Base-by-base conservation (phyloP, 83 land plant species). In the Thuja plicata region DNA sequence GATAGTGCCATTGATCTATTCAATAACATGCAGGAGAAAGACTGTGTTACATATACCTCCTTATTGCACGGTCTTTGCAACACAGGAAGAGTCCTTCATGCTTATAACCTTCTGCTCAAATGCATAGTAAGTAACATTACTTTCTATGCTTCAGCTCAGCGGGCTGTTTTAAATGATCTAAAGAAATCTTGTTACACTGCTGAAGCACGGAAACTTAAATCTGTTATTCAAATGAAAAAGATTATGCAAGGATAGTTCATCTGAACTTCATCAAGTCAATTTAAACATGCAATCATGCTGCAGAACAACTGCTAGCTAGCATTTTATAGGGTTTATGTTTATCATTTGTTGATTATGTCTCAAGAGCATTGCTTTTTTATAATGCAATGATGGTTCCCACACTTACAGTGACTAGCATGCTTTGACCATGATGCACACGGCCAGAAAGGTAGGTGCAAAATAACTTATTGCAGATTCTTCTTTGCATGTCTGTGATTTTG, bases 51-150 rank as follows among this genome's bases (percentile, higher is more conserved):
- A 52, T 95, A 95, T 54, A 40, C 94, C 27, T 91, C 94, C 34
- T 35, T 95, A 89, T 83, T 95, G 50, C 93, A 93, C 55, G 91
- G 92, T 35, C 94, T 95, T 87, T 94, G 96, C 89, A 94, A 88
- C 76, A 88, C 73, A 73, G 60, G 88, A 37, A 90, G 90, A 48
- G 93, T 52, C 34, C 91, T 50, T 16, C 10, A 57, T 35, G 95
- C 96, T 82, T 90, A 89, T 85, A 86, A 91, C 46, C 55, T 95
- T 38, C 46, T 95, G 86, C 88, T 91, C 32, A 30, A 70, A 78
- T 92, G 93, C 86, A 52, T 95, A 57, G 88, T 76, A 84, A 78
- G 54, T 86, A 90, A 92, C 74, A 89, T 91, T 86, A 84, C 48
- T 38, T 88, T 94, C 27, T 89, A 89, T 35, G 73, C 60, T 46